Conservation (phyloP, 305 asterid species). For the Solanum aculeatissimum region DNA sequence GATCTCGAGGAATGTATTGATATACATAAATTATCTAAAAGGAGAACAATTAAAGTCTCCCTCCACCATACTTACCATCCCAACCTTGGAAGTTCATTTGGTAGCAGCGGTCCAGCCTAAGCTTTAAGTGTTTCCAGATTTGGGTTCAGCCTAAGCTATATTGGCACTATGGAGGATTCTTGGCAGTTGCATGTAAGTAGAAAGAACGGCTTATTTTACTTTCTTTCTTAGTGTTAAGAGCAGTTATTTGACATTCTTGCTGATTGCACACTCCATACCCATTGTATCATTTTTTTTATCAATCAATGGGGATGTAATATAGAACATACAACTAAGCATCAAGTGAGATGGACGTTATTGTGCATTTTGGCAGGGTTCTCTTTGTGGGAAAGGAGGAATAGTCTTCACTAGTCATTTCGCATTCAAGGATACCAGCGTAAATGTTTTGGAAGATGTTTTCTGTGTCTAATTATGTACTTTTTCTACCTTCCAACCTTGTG, state of each 20-base stretch:
- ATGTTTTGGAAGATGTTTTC: neutral
- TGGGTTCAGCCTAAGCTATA: neutral
- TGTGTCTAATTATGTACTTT: neutral
- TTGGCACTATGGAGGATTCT: neutral
- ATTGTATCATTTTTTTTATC: neutral
- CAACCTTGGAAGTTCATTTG: constrained; percentile 34
- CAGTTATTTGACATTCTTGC: neutral
- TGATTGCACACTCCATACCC: neutral
- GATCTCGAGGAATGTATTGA: constrained; percentile 79
- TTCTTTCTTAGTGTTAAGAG: neutral
- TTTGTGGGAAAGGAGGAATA: neutral
- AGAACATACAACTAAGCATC: neutral
- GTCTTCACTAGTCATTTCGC: neutral
- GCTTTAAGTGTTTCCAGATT: neutral
- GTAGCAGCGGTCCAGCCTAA: constrained; percentile 26
- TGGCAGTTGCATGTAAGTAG: neutral
- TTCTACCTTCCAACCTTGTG: neutral
- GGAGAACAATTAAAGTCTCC: constrained; percentile 40
- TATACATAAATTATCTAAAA: constrained; percentile 41
- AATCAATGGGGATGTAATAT: neutral
- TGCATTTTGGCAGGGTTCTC: neutral
- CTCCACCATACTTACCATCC: constrained; percentile 25
- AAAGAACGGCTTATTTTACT: neutral
- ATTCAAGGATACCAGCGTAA: neutral
- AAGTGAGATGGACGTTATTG: neutral